Evolutionary conservation across 306 rosid species (phyloP).

Genomic region (Acacia melanoxylon): DNA sequence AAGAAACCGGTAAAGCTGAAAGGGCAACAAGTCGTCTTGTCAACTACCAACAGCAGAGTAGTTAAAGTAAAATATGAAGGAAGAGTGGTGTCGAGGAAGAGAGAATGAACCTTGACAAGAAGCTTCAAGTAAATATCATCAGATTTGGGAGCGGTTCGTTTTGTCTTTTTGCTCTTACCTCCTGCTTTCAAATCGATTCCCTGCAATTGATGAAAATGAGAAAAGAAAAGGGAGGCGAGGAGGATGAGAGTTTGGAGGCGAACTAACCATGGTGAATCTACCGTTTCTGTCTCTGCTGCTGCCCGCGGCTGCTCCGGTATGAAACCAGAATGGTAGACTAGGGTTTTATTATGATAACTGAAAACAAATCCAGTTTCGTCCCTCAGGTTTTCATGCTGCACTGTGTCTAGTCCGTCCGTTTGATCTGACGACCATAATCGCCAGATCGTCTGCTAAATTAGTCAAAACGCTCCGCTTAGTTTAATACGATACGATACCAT

Average conservation of each 20-base stretch:
- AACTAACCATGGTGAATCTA: conserved; percentile 46
- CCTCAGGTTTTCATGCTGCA: not conserved
- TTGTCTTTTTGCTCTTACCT: conserved; percentile 78
- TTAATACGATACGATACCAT: too few relatives aligned
- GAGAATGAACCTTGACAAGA: conserved; percentile 55
- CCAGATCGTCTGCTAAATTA: not conserved
- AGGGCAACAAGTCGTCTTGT: not conserved
- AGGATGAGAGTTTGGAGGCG: not conserved
- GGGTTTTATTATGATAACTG: conserved; percentile 34
- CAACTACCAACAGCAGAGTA: not conserved
- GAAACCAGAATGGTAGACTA: conserved; percentile 1
- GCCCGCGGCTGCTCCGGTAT: not conserved
- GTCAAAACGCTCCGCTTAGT: not conserved
- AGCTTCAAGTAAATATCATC: conserved; percentile 79
- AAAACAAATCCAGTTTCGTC: not conserved
- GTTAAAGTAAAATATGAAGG: not conserved
- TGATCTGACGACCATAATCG: not conserved
- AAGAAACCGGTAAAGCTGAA: conserved; percentile 66
- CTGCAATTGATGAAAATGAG: conserved; percentile 33
- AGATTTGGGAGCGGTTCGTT: conserved; percentile 70
- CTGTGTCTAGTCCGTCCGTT: not conserved
- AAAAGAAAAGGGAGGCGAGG: not conserved
- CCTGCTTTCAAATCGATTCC: conserved; percentile 87
- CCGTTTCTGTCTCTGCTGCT: conserved; percentile 1
- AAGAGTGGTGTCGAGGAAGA: not conserved